Evolutionary conservation across 306 rosid genomes (phyloP), one percentile per base, ranked within the genome.

Genomic region (Dalbergia oliveri): DNA sequence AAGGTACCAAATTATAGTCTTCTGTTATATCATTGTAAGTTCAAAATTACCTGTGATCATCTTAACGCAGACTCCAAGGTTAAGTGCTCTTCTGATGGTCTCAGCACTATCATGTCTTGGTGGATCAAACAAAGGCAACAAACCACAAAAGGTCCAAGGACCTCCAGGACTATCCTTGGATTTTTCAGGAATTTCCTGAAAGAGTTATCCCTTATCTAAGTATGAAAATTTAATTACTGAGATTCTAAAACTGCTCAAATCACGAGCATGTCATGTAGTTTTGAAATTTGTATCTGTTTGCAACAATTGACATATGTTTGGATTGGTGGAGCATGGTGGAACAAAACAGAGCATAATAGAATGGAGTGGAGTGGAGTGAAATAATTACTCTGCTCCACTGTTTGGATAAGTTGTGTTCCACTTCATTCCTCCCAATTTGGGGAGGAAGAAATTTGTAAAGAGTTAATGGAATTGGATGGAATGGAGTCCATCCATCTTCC

Each of bases 91-190:
- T 0, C 88, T 91, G 62, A 93, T 93, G 79, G 97, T 93, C 88
- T 93, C 97, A 11, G 96, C 97, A 78, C 97, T 93, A 60, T 93
- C 97, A 73, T 91, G 97, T 81, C 97, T 88, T 13, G 97, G 97
- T 45, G 97, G 97, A 86, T 93, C 97, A 86, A 93, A 93, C 88
- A 93, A 88, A 80, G 97, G 91, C 84, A 93, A 84, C 87, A 93
- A 78, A 56, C 97, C 97, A 80, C 91, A 88, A 83, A 93, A 93
- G 9, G 83, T 91, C 97, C 97, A 93, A 47, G 91, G 94, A 84
- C 93, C 88, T 83, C 97, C 97, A 70, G 86, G 88, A 70, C 89
- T 69, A 7, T 93, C 97, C 87, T 83, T 93, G 16, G 87, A 85
- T 83, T 84, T 89, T 80, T 93, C 97, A 49, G 94, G 97, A 80